phyloP scores from a whole-genome alignment of 805 yeast genomes.

The Wickerhamiella galacta region DNA sequence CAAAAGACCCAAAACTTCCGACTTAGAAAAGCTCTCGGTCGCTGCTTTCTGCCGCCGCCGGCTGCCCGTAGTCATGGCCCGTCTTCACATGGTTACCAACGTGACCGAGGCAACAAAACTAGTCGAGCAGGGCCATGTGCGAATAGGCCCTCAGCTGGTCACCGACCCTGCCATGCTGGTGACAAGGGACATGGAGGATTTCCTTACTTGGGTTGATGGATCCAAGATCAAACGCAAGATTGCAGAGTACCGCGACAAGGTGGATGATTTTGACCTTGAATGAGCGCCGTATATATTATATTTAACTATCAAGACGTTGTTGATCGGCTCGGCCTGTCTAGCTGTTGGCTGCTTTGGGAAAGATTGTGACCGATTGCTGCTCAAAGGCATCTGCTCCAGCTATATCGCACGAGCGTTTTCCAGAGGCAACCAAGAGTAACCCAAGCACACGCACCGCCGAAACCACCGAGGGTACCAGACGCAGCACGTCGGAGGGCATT shows the following conservation, averaged over 20 bases:
- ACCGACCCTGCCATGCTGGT: slow-evolving; percentile 93
- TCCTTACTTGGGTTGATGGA: slow-evolving; percentile 93
- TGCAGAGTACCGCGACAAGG: slow-evolving; percentile 62
- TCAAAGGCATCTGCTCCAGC: slow-evolving; percentile 48
- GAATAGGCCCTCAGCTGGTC: slow-evolving; percentile 91
- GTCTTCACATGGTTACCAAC: slow-evolving; percentile 85
- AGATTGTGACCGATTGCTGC: slow-evolving; percentile 44
- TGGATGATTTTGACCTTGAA: slow-evolving; percentile 39
- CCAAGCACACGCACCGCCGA: slow-evolving; percentile 68
- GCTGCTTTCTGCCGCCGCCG: slow-evolving; percentile 85
- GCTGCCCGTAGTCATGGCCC: slow-evolving; percentile 85
- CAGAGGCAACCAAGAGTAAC: slow-evolving; percentile 53
- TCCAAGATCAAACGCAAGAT: slow-evolving; percentile 85
- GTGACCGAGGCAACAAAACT: slow-evolving; percentile 77
- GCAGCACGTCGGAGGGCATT: slow-evolving; percentile 51
- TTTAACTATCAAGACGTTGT: too few species aligned
- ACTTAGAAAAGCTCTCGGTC: slow-evolving; percentile 81
- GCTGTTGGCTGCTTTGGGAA: too few species aligned
- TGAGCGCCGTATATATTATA: too few species aligned
- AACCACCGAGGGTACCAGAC: slow-evolving; percentile 57
- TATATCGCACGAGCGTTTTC: slow-evolving; percentile 9
- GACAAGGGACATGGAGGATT: slow-evolving; percentile 88
- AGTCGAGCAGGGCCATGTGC: slow-evolving; percentile 91
- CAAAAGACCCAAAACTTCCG: slow-evolving; percentile 61
- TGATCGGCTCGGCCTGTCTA: too few species aligned